Evolutionary conservation across 768 basidiomycete genomes (phyloP), one percentile per base, ranked within the genome.

Genomic region (Hysterangium stoloniferum): DNA sequence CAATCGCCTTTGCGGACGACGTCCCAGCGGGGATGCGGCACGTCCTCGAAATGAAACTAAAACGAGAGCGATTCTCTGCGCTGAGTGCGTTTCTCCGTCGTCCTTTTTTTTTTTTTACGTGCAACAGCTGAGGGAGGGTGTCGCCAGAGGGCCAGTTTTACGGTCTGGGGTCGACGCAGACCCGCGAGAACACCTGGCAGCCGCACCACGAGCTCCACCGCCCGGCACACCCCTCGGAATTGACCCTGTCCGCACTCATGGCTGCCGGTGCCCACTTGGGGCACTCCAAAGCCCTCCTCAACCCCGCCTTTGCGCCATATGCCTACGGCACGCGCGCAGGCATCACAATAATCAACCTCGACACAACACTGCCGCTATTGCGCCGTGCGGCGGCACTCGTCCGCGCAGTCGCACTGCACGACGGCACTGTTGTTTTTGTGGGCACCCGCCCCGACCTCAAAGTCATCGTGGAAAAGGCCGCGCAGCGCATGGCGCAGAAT

Each of bases 181-280:
- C 70, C 43, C 69, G 79, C 6, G 70, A 80, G 17, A 86, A 76
- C 52, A 71, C 80, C 31, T 93, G 76, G 66, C 81, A 82, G 64
- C 82, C 89, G 1, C 77, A 87, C 53, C 80, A 92, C 54, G 58
- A 70, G 15, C 72, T 90, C 28, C 79, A 80, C 58, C 75, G 75
- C 54, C 85, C 89, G 22, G 60, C 68, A 1, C 61, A 71, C 13
- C 73, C 82, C 8, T 68, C 77, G 40, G 71, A 86, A 53, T 71
- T 84, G 46, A 90, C 95, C 2, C 71, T 92, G 43, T 95, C 94
- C 2, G 85, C 93, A 41, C 81, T 99, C 54, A 71, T 97, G 36
- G 94, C 96, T 1, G 75, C 93, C 12, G 92, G 92, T 22, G 94
- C 96, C 13, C 94, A 97, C 63, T 80, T 98, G 38, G 96, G 96